Evolutionary conservation across 495 filamentous ascomycete species (phyloP), one percentile per base, ranked within the genome.

Genomic region (Echria macrotheca): DNA sequence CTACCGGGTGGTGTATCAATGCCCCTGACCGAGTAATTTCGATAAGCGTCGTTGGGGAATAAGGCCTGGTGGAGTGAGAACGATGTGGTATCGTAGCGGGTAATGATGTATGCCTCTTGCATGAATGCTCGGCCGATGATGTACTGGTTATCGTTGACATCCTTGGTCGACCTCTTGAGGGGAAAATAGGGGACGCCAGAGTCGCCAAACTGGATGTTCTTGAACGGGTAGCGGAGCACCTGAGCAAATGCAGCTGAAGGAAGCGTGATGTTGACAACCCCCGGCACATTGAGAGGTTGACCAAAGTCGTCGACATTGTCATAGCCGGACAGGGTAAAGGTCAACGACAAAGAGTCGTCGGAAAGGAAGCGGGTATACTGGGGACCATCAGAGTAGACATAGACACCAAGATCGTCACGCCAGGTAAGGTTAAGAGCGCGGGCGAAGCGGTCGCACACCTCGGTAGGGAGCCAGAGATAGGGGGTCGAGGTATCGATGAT

Each of bases 121-220:
- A 87, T 70, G 54, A 87, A 87, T 3, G 70, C 63, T 22, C 84
- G 76, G n/a, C 84, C 84, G 51, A 87, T 72, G n/a, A 80, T 79
- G 52, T 75, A 72, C 48, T 80, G 71, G n/a, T 73, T 76, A 17
- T 65, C 60, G 57, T 77, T 65, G 1, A 47, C 72, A 36, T 67
- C 61, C 41, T 67, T 70, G 7, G 61, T 64, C 0, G 61, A 59
- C 9, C 60, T 54, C 46, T 76, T 70, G 17, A 86, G 65, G 17
- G 84, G 81, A 52, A 89, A 85, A 61, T 87, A 87, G 14, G 74
- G 70, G 14, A 75, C 52, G 42, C 68, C 62, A 6, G 68, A 55
- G 44, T 70, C 61, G 7, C 66, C 68, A 50, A 64, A 76, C 26
- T 67, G 54, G 44, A 74, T 71, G 28, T 75, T 69, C 44, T 74